These are phyloP conservation scores for Phalaenopsis aphrodite DNA, from an alignment of 106 monocot genomes.

Conservation along the genomic window DNA sequence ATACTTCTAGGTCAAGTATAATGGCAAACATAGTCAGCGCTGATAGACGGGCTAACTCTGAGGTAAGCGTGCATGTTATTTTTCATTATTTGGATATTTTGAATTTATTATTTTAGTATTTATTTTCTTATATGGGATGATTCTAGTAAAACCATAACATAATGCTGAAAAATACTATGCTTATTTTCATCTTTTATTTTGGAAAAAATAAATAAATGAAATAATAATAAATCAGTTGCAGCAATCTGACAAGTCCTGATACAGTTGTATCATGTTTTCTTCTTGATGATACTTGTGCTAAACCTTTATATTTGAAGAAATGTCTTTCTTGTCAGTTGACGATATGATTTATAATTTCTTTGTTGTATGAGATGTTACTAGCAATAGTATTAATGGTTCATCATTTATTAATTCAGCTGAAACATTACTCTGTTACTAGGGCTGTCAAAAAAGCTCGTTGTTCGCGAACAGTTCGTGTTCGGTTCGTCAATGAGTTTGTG, in stretches of 20 bases:
- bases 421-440: too few species aligned
- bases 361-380: too few species aligned
- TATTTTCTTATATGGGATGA: background rate
- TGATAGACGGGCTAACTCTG: slow-evolving; percentile 22
- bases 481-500: too few species aligned
- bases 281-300: background rate
- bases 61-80: slow-evolving; percentile 21
- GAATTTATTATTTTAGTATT: background rate
- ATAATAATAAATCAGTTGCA: background rate
- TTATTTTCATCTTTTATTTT: background rate
- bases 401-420: background rate
- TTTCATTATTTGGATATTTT: background rate
- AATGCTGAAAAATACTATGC: background rate
- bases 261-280: too few species aligned
- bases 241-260: too few species aligned
- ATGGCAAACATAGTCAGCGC: slow-evolving; percentile 54
- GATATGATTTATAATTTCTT: too few species aligned
- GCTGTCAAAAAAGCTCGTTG: too few species aligned
- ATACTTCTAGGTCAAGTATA: slow-evolving; percentile 85
- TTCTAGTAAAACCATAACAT: background rate
- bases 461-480: too few species aligned
- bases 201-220: background rate
- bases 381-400: background rate
- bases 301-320: too few species aligned
- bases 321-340: too few species aligned